phyloP scores from a whole-genome alignment of 257 asterid species.

The Lycium barbarum region DNA sequence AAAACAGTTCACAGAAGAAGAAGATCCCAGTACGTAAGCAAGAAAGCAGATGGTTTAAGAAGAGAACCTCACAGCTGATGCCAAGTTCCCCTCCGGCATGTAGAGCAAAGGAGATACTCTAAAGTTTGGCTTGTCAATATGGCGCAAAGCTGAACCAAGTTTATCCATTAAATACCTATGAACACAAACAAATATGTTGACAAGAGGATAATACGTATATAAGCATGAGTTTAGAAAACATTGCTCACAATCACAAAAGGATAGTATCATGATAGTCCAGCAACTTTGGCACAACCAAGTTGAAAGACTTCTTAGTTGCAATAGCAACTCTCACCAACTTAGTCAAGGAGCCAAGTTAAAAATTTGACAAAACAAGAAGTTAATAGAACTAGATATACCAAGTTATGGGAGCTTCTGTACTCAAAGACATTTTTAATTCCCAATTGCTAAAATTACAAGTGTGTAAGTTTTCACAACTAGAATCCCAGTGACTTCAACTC shows the following conservation, averaged over 20 bases:
- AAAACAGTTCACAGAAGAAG: neutral
- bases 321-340: neutral
- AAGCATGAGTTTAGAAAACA: neutral
- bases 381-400: too few species aligned
- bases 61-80: conserved; percentile 86
- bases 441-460: neutral
- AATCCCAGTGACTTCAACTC: neutral
- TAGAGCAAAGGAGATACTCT: conserved; percentile 89
- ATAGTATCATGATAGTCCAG: neutral
- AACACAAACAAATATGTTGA: conserved; percentile 25
- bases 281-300: neutral
- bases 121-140: conserved; percentile 86
- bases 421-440: too few species aligned
- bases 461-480: neutral
- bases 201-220: neutral
- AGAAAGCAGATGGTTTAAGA: conserved; percentile 34
- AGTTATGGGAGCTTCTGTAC: too few species aligned
- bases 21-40: conserved; percentile 3
- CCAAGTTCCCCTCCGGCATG: conserved; percentile 90
- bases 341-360: neutral
- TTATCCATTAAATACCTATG: conserved; percentile 97
- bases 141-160: conserved; percentile 94
- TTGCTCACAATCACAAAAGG: neutral
- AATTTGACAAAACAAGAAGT: neutral
- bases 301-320: neutral